Percentiles rank a stretch among this genome's conserved stretches.
phyloP scores from a whole-genome alignment of 805 yeast species.

The Schizosaccharomyces japonicus region DNA sequence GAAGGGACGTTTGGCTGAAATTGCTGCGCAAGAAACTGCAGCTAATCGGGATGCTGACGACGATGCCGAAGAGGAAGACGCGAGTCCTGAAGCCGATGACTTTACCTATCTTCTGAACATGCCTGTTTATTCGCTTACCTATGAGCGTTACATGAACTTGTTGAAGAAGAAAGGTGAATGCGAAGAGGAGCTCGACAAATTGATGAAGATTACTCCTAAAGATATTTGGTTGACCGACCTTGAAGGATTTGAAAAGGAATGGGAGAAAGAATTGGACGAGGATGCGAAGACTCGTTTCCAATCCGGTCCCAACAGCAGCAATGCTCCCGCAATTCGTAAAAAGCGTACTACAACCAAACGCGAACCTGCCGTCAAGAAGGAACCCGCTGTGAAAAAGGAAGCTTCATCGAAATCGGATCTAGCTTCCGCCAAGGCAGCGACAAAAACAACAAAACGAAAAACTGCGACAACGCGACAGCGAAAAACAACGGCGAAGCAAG shows the following conservation, averaged over 20 bases:
- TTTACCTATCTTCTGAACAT: constrained; percentile 77
- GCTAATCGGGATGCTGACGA: constrained; percentile 20
- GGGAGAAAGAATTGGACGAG: constrained; percentile 40
- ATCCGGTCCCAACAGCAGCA: not conserved
- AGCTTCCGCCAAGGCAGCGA: not conserved
- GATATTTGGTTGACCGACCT: constrained; percentile 75
- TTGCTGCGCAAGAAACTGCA: constrained; percentile 17
- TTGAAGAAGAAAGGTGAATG: constrained; percentile 48
- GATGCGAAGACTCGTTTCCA: constrained; percentile 19
- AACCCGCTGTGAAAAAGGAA: constrained; percentile 4
- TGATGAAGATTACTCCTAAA: constrained; percentile 50
- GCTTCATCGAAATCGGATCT: not conserved
- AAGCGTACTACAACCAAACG: not conserved
- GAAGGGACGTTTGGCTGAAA: constrained; percentile 24
- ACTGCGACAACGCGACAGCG: no score
- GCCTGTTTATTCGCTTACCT: constrained; percentile 83
- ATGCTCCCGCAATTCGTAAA: not conserved
- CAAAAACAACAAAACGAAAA: no score
- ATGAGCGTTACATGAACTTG: constrained; percentile 64
- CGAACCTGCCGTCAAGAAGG: not conserved
- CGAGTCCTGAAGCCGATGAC: constrained; percentile 27
- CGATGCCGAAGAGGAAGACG: constrained; percentile 14
- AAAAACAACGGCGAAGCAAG: no score
- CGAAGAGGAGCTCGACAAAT: constrained; percentile 41
- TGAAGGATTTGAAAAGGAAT: constrained; percentile 42